Evolutionary conservation across 306 rosid genomes (phyloP), one percentile per base, ranked within the genome.

Genomic region (Rubus parviflorus): DNA sequence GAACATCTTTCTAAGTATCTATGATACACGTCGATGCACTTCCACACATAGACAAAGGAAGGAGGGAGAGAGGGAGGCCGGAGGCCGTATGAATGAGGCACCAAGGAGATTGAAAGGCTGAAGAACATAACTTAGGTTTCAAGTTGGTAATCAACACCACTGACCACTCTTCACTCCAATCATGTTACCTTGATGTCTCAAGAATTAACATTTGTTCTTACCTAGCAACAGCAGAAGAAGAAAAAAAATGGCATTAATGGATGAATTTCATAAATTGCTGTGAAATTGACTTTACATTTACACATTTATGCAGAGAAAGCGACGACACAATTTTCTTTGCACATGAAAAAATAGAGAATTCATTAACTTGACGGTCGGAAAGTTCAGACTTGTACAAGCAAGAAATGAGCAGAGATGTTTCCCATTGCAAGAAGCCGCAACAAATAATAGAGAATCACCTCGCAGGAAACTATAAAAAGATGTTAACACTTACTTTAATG

Each of bases 401-500:
- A 57, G 15, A 70, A 72, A 41, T n/a, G 20, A 38, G 30, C 22
- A 52, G 38, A 65, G 22, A 74, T 19, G 40, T 49, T 60, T 77
- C 45, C 41, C 51, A 41, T 12, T 46, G 57, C 53, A 30, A 58
- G 5, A 72, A 60, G 23, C 66, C 54, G 1, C 20, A 42, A 52
- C 58, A 40, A 47, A 49, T 38, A 73, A 56, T 70, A 73, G 64
- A 77, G 54, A 81, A 79, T 47, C 35, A 15, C 45, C 56, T 65
- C 78, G 45, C 69, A 79, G 1, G 5, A 73, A 13, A 40, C 15
- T n/a, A 67, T 11, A 47, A 72, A 72, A 66, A 53, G n/a, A 75
- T 66, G 74, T 22, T 42, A 75, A 53, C 73, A 56, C 71, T 69
- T 46, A 70, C 77, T 35, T 76, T 68, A 52, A 63, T 66, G 58